These are phyloP conservation scores for Kentomonas sorsogonicus DNA, from an alignment of 208 protist species.

Conservation along the genomic window DNA sequence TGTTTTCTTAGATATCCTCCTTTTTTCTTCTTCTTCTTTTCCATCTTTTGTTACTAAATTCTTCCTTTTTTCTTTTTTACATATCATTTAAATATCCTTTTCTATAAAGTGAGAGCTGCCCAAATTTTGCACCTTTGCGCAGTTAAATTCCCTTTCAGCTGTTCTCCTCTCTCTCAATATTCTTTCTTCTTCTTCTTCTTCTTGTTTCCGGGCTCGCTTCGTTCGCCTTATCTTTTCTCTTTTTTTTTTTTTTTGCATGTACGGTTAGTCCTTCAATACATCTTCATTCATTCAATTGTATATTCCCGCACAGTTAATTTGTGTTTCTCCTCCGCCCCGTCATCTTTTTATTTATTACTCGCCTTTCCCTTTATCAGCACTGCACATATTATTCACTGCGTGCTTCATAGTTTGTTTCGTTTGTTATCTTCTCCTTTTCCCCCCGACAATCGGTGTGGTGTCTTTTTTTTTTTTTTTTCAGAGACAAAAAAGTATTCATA, in stretches of 20 bases:
- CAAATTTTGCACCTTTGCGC: constrained; percentile 9
- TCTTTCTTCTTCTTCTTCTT: constrained; percentile 13
- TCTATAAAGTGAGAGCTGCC: no score
- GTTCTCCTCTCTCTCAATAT: constrained; percentile 7
- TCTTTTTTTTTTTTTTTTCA: not conserved
- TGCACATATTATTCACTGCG: no score
- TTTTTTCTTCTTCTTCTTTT: constrained; percentile 9
- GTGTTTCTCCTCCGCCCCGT: no score
- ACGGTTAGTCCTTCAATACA: no score
- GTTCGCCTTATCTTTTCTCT: constrained; percentile 10
- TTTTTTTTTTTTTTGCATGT: constrained; percentile 2
- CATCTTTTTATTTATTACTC: no score
- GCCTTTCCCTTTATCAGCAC: no score
- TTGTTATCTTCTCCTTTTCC: constrained; percentile 11
- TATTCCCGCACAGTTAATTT: no score
- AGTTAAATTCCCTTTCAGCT: constrained; percentile 3
- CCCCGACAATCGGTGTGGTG: not conserved
- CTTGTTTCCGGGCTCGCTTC: constrained; percentile 11
- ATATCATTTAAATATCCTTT: constrained; percentile 5
- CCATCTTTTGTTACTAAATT: constrained; percentile 15
- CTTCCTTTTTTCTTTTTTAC: constrained; percentile 22
- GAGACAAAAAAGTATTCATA: not conserved
- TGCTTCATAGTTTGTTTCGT: constrained; percentile 1
- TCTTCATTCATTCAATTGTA: no score
- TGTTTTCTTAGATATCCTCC: constrained; percentile 9